Percentiles rank a stretch among this genome's conserved stretches.
phyloP scores from a whole-genome alignment of 345 rosid species.

The Heritiera fomes region DNA sequence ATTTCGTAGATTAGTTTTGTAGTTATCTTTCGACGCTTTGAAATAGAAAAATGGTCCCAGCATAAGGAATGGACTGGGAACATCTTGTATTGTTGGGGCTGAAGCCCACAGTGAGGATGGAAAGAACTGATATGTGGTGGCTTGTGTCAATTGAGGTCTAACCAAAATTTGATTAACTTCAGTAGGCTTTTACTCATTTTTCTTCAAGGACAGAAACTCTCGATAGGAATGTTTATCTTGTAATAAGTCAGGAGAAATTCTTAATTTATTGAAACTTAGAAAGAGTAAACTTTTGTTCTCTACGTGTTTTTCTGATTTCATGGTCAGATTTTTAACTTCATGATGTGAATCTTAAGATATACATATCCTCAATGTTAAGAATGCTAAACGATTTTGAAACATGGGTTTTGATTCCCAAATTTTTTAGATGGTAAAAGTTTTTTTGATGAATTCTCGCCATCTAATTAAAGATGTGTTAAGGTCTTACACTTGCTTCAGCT shows the following conservation, averaged over 20 bases:
- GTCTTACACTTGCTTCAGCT: constrained; percentile 14
- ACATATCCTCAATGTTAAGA: neutral
- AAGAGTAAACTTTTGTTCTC: neutral
- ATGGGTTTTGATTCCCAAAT: neutral
- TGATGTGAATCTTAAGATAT: neutral
- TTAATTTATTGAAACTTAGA: neutral
- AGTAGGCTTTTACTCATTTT: neutral
- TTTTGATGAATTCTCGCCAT: neutral
- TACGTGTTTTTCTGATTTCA: neutral
- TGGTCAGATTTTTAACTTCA: neutral
- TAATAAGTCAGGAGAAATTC: neutral
- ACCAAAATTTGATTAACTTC: neutral
- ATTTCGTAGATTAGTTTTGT: neutral
- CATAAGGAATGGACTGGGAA: neutral
- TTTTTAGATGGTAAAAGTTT: neutral
- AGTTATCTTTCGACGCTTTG: neutral
- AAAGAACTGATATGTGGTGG: neutral
- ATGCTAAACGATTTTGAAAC: constrained; percentile 8
- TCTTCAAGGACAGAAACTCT: neutral
- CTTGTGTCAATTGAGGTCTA: neutral
- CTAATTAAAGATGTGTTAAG: constrained; percentile 1
- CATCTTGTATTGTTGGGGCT: neutral
- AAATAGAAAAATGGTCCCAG: neutral
- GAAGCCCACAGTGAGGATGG: neutral
- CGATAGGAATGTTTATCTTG: neutral